phyloP scores from a whole-genome alignment of 129 eudicot species.

The Flaveria robusta region DNA sequence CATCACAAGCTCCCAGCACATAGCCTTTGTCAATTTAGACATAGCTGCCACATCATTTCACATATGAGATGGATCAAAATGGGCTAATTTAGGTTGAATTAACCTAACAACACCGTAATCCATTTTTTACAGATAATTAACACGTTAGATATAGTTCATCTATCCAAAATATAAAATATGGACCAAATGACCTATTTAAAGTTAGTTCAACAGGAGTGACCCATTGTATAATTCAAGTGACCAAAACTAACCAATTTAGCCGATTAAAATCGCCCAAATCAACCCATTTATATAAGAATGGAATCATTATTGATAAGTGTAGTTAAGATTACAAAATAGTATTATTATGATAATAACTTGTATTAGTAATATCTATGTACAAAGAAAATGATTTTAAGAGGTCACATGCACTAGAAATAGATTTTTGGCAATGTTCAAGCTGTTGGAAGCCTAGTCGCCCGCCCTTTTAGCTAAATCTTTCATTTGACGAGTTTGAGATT shows the following conservation, averaged over 20 bases:
- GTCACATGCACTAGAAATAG: neutral
- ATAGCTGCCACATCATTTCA: conserved; percentile 43
- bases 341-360: neutral
- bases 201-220: neutral
- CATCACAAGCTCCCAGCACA: conserved; percentile 54
- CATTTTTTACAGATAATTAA: neutral
- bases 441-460: neutral
- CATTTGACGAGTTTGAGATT: neutral
- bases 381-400: neutral
- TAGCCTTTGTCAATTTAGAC: conserved; percentile 52
- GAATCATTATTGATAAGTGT: neutral
- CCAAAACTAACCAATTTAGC: too few relatives aligned
- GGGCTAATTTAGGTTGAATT: neutral
- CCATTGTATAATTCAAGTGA: neutral
- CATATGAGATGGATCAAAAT: conserved; percentile 19
- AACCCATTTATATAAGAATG: neutral
- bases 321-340: neutral
- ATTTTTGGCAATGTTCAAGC: neutral
- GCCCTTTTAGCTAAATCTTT: neutral
- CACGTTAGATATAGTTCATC: neutral
- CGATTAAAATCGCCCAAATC: neutral
- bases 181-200: neutral
- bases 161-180: neutral
- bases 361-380: neutral
- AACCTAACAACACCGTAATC: neutral